These are phyloP conservation scores for Aulographum hederae DNA, from an alignment of 2,329 filamentous ascomycete genomes.

Conservation along the genomic window DNA sequence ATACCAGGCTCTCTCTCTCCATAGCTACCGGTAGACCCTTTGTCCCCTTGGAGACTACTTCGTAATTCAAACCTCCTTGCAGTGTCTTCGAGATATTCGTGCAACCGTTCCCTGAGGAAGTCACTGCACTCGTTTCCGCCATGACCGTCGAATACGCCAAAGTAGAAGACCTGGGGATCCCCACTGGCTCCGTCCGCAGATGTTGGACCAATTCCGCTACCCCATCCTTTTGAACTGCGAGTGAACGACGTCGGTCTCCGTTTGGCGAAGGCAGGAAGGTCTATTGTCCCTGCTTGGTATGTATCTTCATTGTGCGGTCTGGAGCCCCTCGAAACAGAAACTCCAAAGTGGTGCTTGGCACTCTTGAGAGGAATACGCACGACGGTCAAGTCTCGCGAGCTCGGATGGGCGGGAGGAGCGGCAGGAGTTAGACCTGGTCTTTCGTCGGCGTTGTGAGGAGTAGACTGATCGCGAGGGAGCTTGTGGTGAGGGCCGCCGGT, in stretches of 20 bases:
- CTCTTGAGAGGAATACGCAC: constrained; percentile 85
- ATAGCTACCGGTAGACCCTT: constrained; percentile 2
- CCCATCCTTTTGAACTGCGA: constrained; percentile 12
- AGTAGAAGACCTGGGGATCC: constrained; percentile 95
- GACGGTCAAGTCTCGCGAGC: constrained; percentile 60
- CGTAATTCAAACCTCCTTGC: constrained; percentile 58
- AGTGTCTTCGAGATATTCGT: constrained; percentile 74
- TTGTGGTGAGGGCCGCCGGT: constrained; percentile 52
- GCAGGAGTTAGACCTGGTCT: constrained; percentile 9
- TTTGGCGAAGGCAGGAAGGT: constrained; percentile 83
- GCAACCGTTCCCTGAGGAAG: constrained; percentile 68
- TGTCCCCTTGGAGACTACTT: constrained; percentile 43
- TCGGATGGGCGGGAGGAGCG: constrained; percentile 13
- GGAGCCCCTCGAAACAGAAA: constrained; percentile 58
- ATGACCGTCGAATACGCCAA: constrained; percentile 91
- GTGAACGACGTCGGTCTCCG: constrained; percentile 50
- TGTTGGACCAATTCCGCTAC: constrained; percentile 27
- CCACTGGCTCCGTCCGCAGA: constrained; percentile 62
- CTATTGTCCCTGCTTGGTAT: constrained; percentile 84
- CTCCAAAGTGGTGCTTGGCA: constrained; percentile 92
- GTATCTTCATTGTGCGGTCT: constrained; percentile 85
- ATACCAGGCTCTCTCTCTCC: constrained; percentile 5
- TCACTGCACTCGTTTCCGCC: constrained; percentile 77
- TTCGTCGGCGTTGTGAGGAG: constrained; percentile 43
- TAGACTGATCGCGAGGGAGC: constrained; percentile 68